phyloP scores from a whole-genome alignment of 371 early-diverging fungal species.

The Synchytrium microbalum region DNA sequence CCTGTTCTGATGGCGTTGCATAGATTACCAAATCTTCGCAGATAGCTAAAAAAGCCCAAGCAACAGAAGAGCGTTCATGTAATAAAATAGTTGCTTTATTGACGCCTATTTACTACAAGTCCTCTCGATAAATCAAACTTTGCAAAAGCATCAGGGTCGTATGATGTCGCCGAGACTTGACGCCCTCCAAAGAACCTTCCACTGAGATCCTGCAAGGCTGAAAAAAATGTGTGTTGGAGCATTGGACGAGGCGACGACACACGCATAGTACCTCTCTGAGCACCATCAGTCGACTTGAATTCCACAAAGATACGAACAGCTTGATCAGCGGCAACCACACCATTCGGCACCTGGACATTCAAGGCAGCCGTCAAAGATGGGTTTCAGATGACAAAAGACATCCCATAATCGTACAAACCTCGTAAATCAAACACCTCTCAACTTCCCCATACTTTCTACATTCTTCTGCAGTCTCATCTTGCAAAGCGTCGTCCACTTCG shows the following conservation, averaged over 20 bases:
- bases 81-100: no score
- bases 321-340: slow-evolving; percentile 22
- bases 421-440: slow-evolving; percentile 21
- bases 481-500: slow-evolving; percentile 11
- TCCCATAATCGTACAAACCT: slow-evolving; percentile 10
- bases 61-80: no score
- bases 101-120: background rate
- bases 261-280: slow-evolving; percentile 19
- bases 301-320: slow-evolving; percentile 36
- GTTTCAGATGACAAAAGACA: background rate
- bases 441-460: slow-evolving; percentile 8
- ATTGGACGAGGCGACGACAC: background rate
- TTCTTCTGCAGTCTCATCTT: slow-evolving; percentile 11
- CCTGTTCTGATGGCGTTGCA: no score
- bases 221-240: background rate
- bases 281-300: slow-evolving; percentile 19
- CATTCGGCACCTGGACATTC: background rate
- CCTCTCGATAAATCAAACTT: background rate
- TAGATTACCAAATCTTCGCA: no score
- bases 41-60: no score
- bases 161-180: slow-evolving; percentile 20
- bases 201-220: slow-evolving; percentile 26
- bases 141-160: slow-evolving; percentile 4
- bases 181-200: slow-evolving; percentile 38
- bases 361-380: background rate